Evolutionary conservation across 2,329 filamentous ascomycete species (phyloP), one percentile per base, ranked within the genome.

Genomic region (Xylariales sp.): DNA sequence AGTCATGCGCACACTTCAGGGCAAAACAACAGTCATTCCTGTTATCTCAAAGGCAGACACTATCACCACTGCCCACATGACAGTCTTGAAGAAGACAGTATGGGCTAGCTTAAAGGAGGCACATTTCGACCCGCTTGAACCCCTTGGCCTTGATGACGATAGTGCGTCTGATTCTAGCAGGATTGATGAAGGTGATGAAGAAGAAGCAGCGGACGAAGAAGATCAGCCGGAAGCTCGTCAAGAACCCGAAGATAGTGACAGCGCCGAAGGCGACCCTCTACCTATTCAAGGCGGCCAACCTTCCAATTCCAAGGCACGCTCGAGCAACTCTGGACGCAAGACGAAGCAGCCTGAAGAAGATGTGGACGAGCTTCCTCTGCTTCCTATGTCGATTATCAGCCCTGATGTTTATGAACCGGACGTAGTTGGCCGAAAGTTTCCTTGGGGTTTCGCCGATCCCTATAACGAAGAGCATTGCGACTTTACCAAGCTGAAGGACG

Each of bases 21-120:
- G 87, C 52, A 96, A 95, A 72, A 97, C 93, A 0, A 95, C 88
- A 0, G 88, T 97, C 42, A 88, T 98, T 32, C 93, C 93, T 0
- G 83, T 98, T 41, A 91, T 98, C 55, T 86, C 89, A 57, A 98
- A 98, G 66, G 91, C 93, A 27, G 93, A 98, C 60, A 96, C 90
- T 12, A 85, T 97, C 52, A 97, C 93, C n/a, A 83, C 85, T 0
- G 85, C 86, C 37, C 93, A 98, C 64, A 97, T 97, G 93, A 73
- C 78, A 31, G 83, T 88, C 52, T 76, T 98, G 48, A 96, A 96
- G 71, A 88, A 84, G 64, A 83, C 84, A 11, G 90, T 98, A 23
- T 94, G 87, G 81, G 80, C 88, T 38, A 90, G 85, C 51, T 72
- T 98, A 45, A 91, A 93, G 65, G 81, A 81, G 54, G 83, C 88